Evolutionary conservation across 345 rosid genomes (phyloP), one percentile per base, ranked within the genome.

Genomic region (Arabidopsis suecica): DNA sequence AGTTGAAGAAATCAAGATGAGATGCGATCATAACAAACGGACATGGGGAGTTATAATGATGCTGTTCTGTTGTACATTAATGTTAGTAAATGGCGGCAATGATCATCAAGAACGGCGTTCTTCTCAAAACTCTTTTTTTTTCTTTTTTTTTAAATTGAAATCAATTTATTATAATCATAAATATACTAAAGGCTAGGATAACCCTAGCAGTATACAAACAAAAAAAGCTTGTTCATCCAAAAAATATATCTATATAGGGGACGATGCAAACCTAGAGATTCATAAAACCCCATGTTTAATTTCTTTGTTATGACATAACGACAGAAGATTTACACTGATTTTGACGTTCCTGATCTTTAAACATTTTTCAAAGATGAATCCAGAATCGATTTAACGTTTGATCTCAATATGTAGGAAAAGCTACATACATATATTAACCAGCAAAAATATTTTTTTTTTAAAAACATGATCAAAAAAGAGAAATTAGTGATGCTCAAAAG

Each of bases 21-120:
- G 51, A 63, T 63, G 63, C 32, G 18, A 49, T 60, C 58, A 36
- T 8, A 71, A 49, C 70, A 72, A 85, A 83, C 83, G 85, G 90
- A 84, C 90, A 86, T 61, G 71, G 75, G 78, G 84, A 84, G 87
- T 84, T 69, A 78, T 83, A 89, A 93, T 93, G 92, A 91, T 88
- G 92, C 16, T 89, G 97, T 89, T 86, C 83, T 79, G 86, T 63
- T 61, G 49, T 25, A 48, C 30, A 48, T 28, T 81, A 16, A 16
- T 16, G 91, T 76, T 79, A 85, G 84, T 80, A 85, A 86, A 89
- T 88, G 98, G 88, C 82, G 59, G 90, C 74, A 88, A 91, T 93
- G 97, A 93, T 93, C 38, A 82, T 73, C 25, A 32, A 30, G 60
- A 63, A 93, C 89, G 86, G 88, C 86, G 88, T 63, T 73, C 11